Evolutionary conservation across 176 grass and related monocot genomes (phyloP).

Genomic region (Rhynchospora breviuscula): DNA sequence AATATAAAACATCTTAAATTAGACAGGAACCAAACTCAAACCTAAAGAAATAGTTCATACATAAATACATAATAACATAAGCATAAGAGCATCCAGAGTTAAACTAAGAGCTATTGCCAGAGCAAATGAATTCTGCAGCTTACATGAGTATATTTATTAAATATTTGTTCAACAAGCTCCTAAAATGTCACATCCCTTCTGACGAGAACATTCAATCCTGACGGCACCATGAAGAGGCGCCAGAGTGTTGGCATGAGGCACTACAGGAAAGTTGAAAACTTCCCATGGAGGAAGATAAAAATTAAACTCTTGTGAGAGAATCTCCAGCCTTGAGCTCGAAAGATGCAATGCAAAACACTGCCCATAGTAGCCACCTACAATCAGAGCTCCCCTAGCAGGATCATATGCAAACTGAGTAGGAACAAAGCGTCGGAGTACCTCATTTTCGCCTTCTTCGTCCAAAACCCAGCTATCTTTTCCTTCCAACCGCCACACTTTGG

Average conservation of each 20-base stretch:
- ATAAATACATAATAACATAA: neutral
- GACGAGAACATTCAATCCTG: too few species aligned
- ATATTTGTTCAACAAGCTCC: too few species aligned
- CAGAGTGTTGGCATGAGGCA: neutral
- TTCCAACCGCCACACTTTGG: neutral
- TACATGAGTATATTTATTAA: neutral
- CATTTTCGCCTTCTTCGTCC: neutral
- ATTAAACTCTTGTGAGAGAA: neutral
- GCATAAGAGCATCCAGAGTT: neutral
- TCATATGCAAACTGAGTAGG: neutral
- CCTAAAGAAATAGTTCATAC: neutral
- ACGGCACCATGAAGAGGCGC: neutral
- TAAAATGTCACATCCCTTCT: too few species aligned
- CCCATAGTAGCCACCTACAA: neutral
- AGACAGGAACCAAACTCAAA: neutral
- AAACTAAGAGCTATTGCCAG: neutral
- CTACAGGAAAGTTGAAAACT: neutral
- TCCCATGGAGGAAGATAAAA: neutral
- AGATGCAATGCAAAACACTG: neutral
- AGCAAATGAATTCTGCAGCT: neutral
- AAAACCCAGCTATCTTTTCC: neutral
- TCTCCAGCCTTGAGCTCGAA: neutral
- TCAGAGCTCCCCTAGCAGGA: neutral
- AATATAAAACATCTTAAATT: neutral
- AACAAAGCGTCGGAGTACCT: neutral